These are phyloP conservation scores for Oehlia diaphana DNA, from an alignment of 192 early-diverging fungal genomes.

Conservation along the genomic window DNA sequence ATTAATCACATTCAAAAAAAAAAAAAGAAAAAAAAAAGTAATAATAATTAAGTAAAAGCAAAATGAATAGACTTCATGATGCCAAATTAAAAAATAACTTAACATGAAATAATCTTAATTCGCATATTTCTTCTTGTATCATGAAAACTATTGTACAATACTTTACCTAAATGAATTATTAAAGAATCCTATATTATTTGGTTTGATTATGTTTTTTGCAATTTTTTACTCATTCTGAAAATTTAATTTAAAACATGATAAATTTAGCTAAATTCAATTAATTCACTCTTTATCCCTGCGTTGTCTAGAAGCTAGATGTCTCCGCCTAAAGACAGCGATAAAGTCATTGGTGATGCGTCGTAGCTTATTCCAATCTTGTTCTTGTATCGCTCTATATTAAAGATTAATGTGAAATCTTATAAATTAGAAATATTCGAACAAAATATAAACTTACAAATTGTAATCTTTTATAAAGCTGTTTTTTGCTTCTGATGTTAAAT, in stretches of 20 bases:
- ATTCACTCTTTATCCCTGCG: slow-evolving; percentile 14
- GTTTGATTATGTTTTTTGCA: background rate
- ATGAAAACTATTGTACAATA: no score
- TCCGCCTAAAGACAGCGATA: slow-evolving; percentile 54
- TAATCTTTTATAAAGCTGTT: slow-evolving; percentile 54
- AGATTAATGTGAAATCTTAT: background rate
- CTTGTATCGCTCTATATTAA: slow-evolving; percentile 43
- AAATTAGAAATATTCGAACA: background rate
- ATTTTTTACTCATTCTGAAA: background rate
- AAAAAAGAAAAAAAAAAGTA: no score
- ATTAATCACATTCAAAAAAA: no score
- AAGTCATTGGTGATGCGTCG: slow-evolving; percentile 59
- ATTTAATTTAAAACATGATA: no score
- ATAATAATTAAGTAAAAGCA: no score
- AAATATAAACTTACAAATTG: slow-evolving; percentile 47
- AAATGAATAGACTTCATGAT: no score
- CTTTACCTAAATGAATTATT: no score
- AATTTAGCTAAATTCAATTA: background rate
- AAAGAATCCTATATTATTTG: no score
- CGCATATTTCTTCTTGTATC: no score
- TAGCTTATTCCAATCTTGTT: slow-evolving; percentile 52
- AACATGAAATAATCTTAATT: no score
- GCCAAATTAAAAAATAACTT: no score
- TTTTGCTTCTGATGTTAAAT: slow-evolving; percentile 47
- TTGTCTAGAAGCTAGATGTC: slow-evolving; percentile 39